phyloP scores from a whole-genome alignment of 2,329 filamentous ascomycete genomes.

The Penicillium vulpinum region DNA sequence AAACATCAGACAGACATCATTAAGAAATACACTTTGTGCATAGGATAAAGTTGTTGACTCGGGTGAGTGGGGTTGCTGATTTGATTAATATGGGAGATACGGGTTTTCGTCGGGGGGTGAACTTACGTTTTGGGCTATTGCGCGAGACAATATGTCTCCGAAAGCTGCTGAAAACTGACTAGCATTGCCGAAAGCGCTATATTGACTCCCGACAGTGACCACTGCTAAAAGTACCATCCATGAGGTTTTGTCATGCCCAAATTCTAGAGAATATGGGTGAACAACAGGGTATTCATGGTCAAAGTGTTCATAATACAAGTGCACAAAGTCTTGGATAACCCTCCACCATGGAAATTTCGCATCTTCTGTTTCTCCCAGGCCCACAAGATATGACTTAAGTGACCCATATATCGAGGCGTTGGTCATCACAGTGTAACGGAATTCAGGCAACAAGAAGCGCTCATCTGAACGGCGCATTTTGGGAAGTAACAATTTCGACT shows the following conservation, averaged over 20 bases:
- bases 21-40: constrained; percentile 1
- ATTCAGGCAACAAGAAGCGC: neutral
- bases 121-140: constrained; percentile 3
- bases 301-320: constrained; percentile 5
- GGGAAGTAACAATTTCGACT: neutral
- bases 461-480: neutral
- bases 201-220: constrained; percentile 1
- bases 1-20: neutral
- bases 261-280: constrained; percentile 1
- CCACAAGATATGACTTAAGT: neutral
- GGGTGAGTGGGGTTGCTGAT: neutral
- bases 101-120: neutral
- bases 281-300: neutral
- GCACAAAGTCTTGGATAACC: constrained; percentile 1
- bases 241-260: neutral
- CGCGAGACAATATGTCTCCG: neutral
- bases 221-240: constrained; percentile 3
- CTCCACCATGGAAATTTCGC: neutral
- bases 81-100: neutral
- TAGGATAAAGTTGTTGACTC: constrained; percentile 2
- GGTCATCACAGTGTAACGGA: neutral
- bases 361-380: neutral
- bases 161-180: neutral
- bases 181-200: constrained; percentile 1
- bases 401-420: neutral